Conservation (phyloP, 257 asterid genomes). For the Gentiana macrophylla region DNA sequence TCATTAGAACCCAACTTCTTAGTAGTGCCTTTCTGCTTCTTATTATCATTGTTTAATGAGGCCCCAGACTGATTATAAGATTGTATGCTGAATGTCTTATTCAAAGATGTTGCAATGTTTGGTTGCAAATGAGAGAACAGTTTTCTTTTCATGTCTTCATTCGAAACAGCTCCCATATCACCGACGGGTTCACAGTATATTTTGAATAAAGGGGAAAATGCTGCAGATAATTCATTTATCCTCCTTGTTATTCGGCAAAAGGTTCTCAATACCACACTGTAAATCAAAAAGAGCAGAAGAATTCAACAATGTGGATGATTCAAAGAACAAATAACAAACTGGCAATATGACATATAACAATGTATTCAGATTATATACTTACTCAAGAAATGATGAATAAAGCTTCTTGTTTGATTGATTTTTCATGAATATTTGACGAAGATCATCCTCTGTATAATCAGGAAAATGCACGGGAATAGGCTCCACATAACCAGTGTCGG, state of each 20-base stretch:
- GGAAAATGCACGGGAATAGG: slow-evolving; percentile 76
- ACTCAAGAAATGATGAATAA: slow-evolving; percentile 83
- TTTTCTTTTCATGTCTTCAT: slow-evolving; percentile 52
- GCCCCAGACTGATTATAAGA: slow-evolving; percentile 33
- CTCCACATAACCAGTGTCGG: slow-evolving; percentile 69
- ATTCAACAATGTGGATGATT: background rate
- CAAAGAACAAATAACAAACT: background rate
- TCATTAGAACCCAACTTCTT: slow-evolving; percentile 37
- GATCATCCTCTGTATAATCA: slow-evolving; percentile 68
- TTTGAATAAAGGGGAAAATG: slow-evolving; percentile 59
- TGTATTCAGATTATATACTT: slow-evolving; percentile 19
- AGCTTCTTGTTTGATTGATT: slow-evolving; percentile 51
- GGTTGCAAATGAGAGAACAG: slow-evolving; percentile 59
- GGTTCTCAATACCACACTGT: slow-evolving; percentile 72
- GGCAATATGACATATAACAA: background rate
- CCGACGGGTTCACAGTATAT: slow-evolving; percentile 80
- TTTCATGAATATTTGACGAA: slow-evolving; percentile 61
- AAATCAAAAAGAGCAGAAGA: slow-evolving; percentile 17
- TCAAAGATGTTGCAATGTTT: slow-evolving; percentile 41
- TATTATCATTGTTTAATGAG: slow-evolving; percentile 28
- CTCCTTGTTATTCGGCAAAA: slow-evolving; percentile 76
- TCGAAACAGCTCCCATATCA: slow-evolving; percentile 41
- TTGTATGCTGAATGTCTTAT: slow-evolving; percentile 44
- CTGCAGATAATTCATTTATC: slow-evolving; percentile 63
- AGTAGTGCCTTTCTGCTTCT: slow-evolving; percentile 26